Conservation (phyloP, 805 yeast species). For the Zygosaccharomyces rouxii region DNA sequence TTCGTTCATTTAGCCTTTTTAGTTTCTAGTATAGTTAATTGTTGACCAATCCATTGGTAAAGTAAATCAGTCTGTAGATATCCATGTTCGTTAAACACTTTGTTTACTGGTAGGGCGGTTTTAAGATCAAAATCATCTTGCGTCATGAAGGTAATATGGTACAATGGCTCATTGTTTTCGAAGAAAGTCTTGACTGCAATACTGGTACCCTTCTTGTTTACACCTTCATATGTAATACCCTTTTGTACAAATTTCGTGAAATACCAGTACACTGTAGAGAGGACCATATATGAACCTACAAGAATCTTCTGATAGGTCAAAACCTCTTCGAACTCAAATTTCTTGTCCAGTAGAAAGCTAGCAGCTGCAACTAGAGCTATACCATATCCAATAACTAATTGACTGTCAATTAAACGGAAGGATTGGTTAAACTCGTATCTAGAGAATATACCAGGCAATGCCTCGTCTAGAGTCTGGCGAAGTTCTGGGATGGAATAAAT, state of each 20-base stretch:
- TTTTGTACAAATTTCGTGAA: conserved; percentile 39
- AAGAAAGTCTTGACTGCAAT: conserved; percentile 33
- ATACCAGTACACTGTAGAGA: conserved; percentile 40
- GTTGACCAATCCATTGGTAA: conserved; percentile 37
- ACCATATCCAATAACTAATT: conserved; percentile 47
- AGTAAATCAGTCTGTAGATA: conserved; percentile 41
- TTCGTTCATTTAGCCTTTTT: conserved; percentile 41
- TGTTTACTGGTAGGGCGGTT: conserved; percentile 30
- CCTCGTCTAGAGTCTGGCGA: conserved; percentile 31
- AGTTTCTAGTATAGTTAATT: conserved; percentile 35
- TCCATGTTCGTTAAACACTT: conserved; percentile 40
- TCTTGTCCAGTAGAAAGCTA: conserved; percentile 49
- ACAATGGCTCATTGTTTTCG: conserved; percentile 41
- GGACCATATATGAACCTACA: conserved; percentile 38
- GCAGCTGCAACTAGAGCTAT: conserved; percentile 48
- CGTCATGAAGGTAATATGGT: conserved; percentile 38
- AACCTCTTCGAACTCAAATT: conserved; percentile 41
- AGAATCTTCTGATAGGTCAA: conserved; percentile 39
- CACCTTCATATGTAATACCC: conserved; percentile 44
- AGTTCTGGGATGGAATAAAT: conserved; percentile 32
- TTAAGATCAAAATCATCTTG: conserved; percentile 18
- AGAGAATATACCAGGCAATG: conserved; percentile 24
- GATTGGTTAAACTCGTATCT: conserved; percentile 26
- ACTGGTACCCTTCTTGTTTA: conserved; percentile 29
- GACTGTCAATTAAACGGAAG: conserved; percentile 38